Percentiles rank a stretch among this genome's conserved stretches.
Conservation (phyloP, 495 filamentous ascomycete species). For the Bryoglossum gracile region DNA sequence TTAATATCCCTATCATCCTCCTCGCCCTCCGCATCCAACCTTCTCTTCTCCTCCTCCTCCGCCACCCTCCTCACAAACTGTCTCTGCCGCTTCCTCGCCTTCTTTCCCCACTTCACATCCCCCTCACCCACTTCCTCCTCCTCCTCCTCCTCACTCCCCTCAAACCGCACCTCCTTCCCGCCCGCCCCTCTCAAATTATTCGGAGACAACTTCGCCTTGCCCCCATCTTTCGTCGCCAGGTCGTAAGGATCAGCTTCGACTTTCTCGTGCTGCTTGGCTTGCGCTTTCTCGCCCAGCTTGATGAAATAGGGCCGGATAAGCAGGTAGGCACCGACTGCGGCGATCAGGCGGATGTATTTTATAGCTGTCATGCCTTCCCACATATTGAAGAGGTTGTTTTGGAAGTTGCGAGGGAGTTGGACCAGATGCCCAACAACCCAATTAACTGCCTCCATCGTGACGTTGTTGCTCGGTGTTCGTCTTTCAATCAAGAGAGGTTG, state of each 20-base stretch:
- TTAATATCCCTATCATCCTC: constrained; percentile 63
- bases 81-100: constrained; percentile 55
- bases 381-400: constrained; percentile 46
- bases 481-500: too few relatives aligned
- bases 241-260: constrained; percentile 29
- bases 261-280: constrained; percentile 39
- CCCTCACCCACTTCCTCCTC: constrained; percentile 34
- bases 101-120: constrained; percentile 41
- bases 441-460: too few relatives aligned
- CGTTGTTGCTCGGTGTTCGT: too few relatives aligned
- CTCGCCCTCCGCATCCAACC: constrained; percentile 38
- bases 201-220: constrained; percentile 34
- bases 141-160: constrained; percentile 48
- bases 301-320: constrained; percentile 60
- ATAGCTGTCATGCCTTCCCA: constrained; percentile 46
- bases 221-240: constrained; percentile 21
- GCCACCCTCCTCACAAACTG: constrained; percentile 50
- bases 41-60: constrained; percentile 43
- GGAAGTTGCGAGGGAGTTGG: too few relatives aligned
- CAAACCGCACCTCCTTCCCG: constrained; percentile 35
- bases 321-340: constrained; percentile 54
- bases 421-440: too few relatives aligned
- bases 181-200: constrained; percentile 41
- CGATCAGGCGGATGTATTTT: constrained; percentile 55
- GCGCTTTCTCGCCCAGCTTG: constrained; percentile 36